Evolutionary conservation across 371 early-diverging fungal species (phyloP).

Genomic region (Dentiscutata heterogama): DNA sequence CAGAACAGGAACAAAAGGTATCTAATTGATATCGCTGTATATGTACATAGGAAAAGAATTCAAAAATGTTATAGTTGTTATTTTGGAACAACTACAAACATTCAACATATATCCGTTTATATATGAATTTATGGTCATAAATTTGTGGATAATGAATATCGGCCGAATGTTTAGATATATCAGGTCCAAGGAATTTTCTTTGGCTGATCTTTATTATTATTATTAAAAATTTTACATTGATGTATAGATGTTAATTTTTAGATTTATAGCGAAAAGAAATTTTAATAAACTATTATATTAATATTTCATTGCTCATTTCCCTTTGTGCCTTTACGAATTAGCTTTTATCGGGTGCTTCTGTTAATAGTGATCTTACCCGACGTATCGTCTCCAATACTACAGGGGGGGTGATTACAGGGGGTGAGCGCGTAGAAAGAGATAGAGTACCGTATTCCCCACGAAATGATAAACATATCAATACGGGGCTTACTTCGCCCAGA

Average conservation of each 20-base stretch:
- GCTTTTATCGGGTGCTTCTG: constrained; percentile 63
- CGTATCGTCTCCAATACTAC: constrained; percentile 42
- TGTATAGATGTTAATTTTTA: background rate
- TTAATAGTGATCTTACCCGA: constrained; percentile 63
- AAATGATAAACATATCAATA: constrained; percentile 31
- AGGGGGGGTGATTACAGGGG: constrained; percentile 23
- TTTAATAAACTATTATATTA: too few relatives aligned
- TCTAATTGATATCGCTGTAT: background rate
- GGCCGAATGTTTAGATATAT: background rate
- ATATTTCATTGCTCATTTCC: too few relatives aligned
- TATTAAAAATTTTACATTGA: background rate
- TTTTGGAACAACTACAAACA: too few relatives aligned
- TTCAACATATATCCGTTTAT: background rate
- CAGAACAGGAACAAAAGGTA: constrained; percentile 80
- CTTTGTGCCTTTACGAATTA: constrained; percentile 17
- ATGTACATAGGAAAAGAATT: background rate
- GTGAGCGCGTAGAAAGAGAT: constrained; percentile 37
- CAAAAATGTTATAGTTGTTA: background rate
- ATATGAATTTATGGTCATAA: background rate
- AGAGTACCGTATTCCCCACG: constrained; percentile 36
- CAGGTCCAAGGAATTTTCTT: background rate
- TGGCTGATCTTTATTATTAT: background rate
- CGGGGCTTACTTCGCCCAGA: constrained; percentile 43
- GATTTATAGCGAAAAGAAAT: too few relatives aligned
- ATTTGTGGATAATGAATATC: background rate